Conservation (phyloP, 257 asterid species). For the Lithospermum erythrorhizon region DNA sequence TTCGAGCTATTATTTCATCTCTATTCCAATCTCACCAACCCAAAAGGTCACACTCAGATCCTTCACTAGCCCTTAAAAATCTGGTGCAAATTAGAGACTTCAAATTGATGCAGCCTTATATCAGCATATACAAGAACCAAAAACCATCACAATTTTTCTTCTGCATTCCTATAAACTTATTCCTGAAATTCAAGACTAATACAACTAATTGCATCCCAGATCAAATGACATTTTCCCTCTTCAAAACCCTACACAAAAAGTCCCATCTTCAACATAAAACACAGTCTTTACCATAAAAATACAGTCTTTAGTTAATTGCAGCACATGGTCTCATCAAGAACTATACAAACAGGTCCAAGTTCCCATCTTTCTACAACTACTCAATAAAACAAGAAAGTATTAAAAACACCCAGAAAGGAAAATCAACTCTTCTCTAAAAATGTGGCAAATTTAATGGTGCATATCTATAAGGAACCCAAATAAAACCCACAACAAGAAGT, state of each 20-base stretch:
- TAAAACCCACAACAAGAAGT: constrained; percentile 13
- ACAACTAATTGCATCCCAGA: constrained; percentile 13
- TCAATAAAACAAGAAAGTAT: constrained; percentile 8
- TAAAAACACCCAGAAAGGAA: constrained; percentile 23
- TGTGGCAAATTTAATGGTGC: constrained; percentile 4
- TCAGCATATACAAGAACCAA: constrained; percentile 9
- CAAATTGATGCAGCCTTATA: constrained; percentile 1
- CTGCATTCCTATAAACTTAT: background rate
- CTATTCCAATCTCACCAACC: background rate
- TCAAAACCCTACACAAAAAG: constrained; percentile 14
- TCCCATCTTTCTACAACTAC: constrained; percentile 14
- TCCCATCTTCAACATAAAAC: constrained; percentile 4
- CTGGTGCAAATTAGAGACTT: background rate
- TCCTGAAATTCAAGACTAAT: background rate
- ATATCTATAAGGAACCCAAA: constrained; percentile 4
- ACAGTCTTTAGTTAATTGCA: constrained; percentile 8
- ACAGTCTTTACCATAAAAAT: background rate
- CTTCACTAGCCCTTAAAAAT: background rate
- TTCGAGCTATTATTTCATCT: background rate
- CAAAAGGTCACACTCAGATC: constrained; percentile 1
- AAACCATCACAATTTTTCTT: constrained; percentile 11
- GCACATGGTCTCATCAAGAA: background rate
- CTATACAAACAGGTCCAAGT: constrained; percentile 7
- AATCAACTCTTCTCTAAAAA: constrained; percentile 17
- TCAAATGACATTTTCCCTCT: constrained; percentile 2